Base-by-base conservation (phyloP, 1,284 basidiomycete genomes). In the Ustilago esculenta region DNA sequence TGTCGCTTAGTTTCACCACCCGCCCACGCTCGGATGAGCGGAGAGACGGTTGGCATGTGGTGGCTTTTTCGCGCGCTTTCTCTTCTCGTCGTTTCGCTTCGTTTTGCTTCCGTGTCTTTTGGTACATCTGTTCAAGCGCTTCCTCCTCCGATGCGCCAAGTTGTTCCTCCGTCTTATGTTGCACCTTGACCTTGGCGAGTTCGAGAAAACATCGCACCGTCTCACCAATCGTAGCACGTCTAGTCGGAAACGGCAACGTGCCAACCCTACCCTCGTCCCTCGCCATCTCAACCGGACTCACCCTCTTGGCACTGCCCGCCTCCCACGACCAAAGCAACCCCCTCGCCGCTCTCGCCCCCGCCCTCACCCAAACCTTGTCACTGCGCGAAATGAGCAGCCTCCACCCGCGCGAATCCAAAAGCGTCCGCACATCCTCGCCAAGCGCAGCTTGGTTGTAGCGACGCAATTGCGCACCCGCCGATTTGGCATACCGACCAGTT, bases 401-500 rank as follows among this genome's bases (percentile, higher is more conserved):
- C 80, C 80, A 81, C 9, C 71, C 73, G 1, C 63, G 55, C 2
- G 54, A 49, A 29, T 59, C 49, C 24, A 80, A 60, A 32, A 74
- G 48, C 6, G 24, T 52, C 3, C 40, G 51, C 77, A 89, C 77
- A 73, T 94, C 92, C 54, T 97, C 93, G 75, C 89, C 88, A 41
- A 99, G 84, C 15, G 92, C 91, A 79, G 91, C 89, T 81, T 98
- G 96, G 50, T 96, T 96, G 80, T 97, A 96, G 63, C 96, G 88
- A 81, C 96, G 90, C 15, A 99, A 86, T 84, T 88, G 88, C 0
- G 96, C 96, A 82, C 96, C 96, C 11, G 94, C 94, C 82, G 92
- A 95, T 77, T 93, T 92, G 0, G 96, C 96, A 7, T 92, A 92
- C 82, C 95, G 95, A 9, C 79, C 80, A 3, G 92, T 87, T 54